Percentiles rank a stretch among this genome's conserved stretches.
These are phyloP conservation scores for Bipolaris sorokiniana DNA, from an alignment of 2,329 filamentous ascomycete species.

Conservation along the genomic window DNA sequence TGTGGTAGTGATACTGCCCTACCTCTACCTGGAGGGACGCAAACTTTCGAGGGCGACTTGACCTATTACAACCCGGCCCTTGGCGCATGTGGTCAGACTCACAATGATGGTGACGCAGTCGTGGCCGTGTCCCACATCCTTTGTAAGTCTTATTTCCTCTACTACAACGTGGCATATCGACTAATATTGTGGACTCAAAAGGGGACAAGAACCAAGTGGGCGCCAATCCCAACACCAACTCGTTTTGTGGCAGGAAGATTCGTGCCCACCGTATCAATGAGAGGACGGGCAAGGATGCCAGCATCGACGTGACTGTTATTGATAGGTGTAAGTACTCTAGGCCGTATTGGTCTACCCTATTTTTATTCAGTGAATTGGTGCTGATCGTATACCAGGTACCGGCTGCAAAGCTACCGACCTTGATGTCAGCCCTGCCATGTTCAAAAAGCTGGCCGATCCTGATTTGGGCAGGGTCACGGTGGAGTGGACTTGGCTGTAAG, in stretches of 20 bases:
- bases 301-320: constrained; percentile 68
- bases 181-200: constrained; percentile 1
- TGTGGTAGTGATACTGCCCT: constrained; percentile 50
- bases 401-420: constrained; percentile 58
- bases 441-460: constrained; percentile 55
- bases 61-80: constrained; percentile 72
- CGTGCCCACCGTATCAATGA: constrained; percentile 61
- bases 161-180: not conserved
- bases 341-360: not conserved
- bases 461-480: constrained; percentile 56
- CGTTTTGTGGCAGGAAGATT: constrained; percentile 71
- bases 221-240: constrained; percentile 66
- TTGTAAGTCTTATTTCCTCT: constrained; percentile 43
- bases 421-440: constrained; percentile 58
- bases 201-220: constrained; percentile 62
- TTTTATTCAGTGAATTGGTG: not conserved
- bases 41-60: constrained; percentile 66
- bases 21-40: constrained; percentile 59
- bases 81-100: constrained; percentile 71
- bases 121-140: constrained; percentile 71
- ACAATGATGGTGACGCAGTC: constrained; percentile 62
- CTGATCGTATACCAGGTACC: constrained; percentile 45
- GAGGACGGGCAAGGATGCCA: constrained; percentile 53
- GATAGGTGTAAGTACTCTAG: constrained; percentile 63
- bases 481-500: constrained; percentile 59